Base-by-base conservation (phyloP, 2,329 filamentous ascomycete species). In the Stachybotrys elegans region DNA sequence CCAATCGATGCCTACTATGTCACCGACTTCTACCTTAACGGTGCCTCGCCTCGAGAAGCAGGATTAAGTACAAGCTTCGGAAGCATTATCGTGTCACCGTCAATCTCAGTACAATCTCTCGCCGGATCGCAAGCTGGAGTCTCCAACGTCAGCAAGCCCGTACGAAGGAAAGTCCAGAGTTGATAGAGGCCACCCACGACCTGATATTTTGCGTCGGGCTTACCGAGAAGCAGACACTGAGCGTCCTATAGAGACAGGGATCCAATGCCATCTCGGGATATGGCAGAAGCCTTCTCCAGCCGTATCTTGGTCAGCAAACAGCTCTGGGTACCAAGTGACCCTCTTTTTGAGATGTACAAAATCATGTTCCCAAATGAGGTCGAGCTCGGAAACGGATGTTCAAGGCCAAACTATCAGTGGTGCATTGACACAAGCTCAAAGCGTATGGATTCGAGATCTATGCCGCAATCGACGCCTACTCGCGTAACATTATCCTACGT, bases 371-470 rank as follows among this genome's bases (percentile, higher is more conserved):
- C 36, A 19, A 44, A 44, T n/a, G 25, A 44, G n/a, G 37, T 44
- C 21, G 34, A 44, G 32, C 39, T 12, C 22, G 22, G 11, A 44
- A 44, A 38, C 31, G 35, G 25, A 42, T 36, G 19, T 35, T 36
- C 25, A 14, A 35, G 40, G 27, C 44, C 40, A 34, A 46, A 46
- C 29, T 46, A 43, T 31, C 25, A 43, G 9, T 46, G 19, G 40
- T 46, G 40, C 22, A 43, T 46, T 40, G 34, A 43, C 20, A 46
- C 9, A 46, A 43, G 35, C 44, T 43, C 14, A 46, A 46, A 22
- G 34, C 34, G 17, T 46, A 46, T 25, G 34, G 44, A 9, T 43
- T 43, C 35, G 40, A 46, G 34, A 43, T 46, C 34, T 46, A 46
- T 22, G 40, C 40, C 19, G 34, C 23, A 14, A 46, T 46, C 35